Percentiles rank a stretch among this genome's conserved stretches.
These are phyloP conservation scores for Pyropia haitanensis DNA, from an alignment of 23 red algal genomes.

Conservation along the genomic window DNA sequence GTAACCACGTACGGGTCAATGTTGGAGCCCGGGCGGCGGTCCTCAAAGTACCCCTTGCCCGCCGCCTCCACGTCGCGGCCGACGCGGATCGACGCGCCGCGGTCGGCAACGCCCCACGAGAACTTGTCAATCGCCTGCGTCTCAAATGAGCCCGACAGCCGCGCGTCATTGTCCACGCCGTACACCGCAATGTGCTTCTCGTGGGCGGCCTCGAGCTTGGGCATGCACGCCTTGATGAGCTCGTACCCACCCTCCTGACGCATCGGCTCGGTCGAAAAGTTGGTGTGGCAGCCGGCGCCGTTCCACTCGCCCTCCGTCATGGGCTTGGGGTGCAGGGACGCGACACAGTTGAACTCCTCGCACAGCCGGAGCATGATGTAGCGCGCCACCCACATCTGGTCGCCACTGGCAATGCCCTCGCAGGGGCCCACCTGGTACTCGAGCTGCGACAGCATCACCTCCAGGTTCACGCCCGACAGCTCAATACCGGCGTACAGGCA, in stretches of 20 bases:
- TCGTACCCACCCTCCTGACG: slow-evolving; percentile 81
- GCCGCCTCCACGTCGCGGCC: slow-evolving; percentile 49
- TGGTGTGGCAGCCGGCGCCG: slow-evolving; percentile 92
- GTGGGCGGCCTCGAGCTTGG: slow-evolving; percentile 48
- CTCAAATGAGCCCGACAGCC: slow-evolving; percentile 87
- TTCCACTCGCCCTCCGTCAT: slow-evolving; percentile 91
- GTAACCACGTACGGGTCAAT: slow-evolving; percentile 96
- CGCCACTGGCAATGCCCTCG: slow-evolving; percentile 86
- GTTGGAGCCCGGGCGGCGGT: slow-evolving; percentile 81
- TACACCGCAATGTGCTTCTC: slow-evolving; percentile 89
- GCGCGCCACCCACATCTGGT: slow-evolving; percentile 92
- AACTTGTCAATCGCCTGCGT: slow-evolving; percentile 76
- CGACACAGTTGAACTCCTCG: slow-evolving; percentile 58
- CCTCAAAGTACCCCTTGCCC: slow-evolving; percentile 95
- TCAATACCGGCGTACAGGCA: slow-evolving; percentile 91
- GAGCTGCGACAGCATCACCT: slow-evolving; percentile 85
- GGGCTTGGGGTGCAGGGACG: slow-evolving; percentile 73
- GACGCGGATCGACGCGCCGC: slow-evolving; percentile 82
- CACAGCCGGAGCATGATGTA: slow-evolving; percentile 87
- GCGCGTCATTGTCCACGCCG: slow-evolving; percentile 84
- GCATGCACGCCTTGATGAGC: slow-evolving; percentile 67
- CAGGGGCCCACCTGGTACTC: slow-evolving; percentile 93
- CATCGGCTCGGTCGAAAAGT: slow-evolving; percentile 97
- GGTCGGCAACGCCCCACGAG: slow-evolving; percentile 78
- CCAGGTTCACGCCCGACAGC: slow-evolving; percentile 81